Conservation (phyloP, 352 stramenopile species). For the Elongisporangium anandrum region DNA sequence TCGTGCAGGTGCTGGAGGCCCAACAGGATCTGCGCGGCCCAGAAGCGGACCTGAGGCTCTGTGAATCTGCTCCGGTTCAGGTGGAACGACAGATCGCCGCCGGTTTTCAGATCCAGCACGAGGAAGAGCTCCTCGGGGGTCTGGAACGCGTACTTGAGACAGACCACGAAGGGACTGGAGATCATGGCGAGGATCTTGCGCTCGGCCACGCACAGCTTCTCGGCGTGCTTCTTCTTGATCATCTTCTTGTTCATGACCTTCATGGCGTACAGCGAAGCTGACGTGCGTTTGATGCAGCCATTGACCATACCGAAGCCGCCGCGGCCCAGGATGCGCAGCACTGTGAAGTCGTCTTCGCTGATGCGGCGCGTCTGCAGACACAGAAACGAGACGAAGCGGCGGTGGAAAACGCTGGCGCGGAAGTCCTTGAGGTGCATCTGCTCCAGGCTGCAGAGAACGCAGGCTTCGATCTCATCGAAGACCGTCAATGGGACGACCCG, state of each 20-base stretch:
- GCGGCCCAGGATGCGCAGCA: slow-evolving; percentile 93
- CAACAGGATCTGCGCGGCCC: slow-evolving; percentile 73
- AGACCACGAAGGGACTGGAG: slow-evolving; percentile 92
- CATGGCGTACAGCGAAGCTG: slow-evolving; percentile 77
- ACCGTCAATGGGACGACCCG: slow-evolving; percentile 25
- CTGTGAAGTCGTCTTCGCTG: slow-evolving; percentile 93
- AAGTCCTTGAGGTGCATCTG: slow-evolving; percentile 74
- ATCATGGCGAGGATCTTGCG: slow-evolving; percentile 76
- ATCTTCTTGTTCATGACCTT: slow-evolving; percentile 89
- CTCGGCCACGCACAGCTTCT: slow-evolving; percentile 74
- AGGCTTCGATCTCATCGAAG: slow-evolving; percentile 76
- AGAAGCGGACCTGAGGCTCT: slow-evolving; percentile 75
- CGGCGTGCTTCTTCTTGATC: slow-evolving; percentile 91
- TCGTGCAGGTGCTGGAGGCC: slow-evolving; percentile 82
- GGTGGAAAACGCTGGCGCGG: slow-evolving; percentile 70
- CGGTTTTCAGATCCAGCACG: slow-evolving; percentile 95
- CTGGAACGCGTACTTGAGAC: slow-evolving; percentile 95
- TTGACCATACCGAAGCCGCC: slow-evolving; percentile 97
- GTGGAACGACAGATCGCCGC: slow-evolving; percentile 93
- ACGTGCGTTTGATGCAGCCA: slow-evolving; percentile 94
- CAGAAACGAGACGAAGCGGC: slow-evolving; percentile 86
- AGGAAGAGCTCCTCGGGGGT: slow-evolving; percentile 94
- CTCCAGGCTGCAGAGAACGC: slow-evolving; percentile 64
- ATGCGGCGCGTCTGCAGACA: slow-evolving; percentile 89
- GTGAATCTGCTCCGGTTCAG: slow-evolving; percentile 68